Evolutionary conservation across 176 grass and related monocot species (phyloP).

Genomic region (Zea luxurians): DNA sequence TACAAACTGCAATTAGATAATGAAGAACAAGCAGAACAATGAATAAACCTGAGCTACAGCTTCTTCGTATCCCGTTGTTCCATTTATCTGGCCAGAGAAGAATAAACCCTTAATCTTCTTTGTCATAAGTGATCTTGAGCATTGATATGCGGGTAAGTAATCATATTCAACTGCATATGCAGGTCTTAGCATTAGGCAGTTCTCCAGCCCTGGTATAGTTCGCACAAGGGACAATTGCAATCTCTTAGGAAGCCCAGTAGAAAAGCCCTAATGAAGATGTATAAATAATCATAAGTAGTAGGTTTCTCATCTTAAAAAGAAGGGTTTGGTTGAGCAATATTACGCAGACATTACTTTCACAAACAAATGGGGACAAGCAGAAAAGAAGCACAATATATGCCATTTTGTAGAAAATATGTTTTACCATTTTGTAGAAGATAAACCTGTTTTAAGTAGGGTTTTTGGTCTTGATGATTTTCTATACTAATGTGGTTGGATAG

Average conservation of each 20-base stretch:
- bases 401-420: neutral
- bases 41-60: conserved; percentile 78
- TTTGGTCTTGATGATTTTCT: no score
- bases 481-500: no score
- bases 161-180: conserved; percentile 99
- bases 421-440: no score
- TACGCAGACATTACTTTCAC: conserved; percentile 18
- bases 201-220: conserved; percentile 92
- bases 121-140: conserved; percentile 99
- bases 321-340: conserved; percentile 3
- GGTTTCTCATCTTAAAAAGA: neutral
- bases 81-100: conserved; percentile 99
- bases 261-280: conserved; percentile 69
- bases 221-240: conserved; percentile 79
- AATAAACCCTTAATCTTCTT: conserved; percentile 90
- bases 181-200: conserved; percentile 90
- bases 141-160: conserved; percentile 87
- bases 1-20: conserved; percentile 23
- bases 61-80: conserved; percentile 99
- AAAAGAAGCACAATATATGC: conserved; percentile 18
- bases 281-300: conserved; percentile 21
- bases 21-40: conserved; percentile 31
- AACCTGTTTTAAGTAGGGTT: no score
- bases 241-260: conserved; percentile 89
- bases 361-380: neutral